Percentiles rank a stretch among this genome's conserved stretches.
phyloP scores from a whole-genome alignment of 2,329 filamentous ascomycete species.

The Pseudogymnoascus sp. region DNA sequence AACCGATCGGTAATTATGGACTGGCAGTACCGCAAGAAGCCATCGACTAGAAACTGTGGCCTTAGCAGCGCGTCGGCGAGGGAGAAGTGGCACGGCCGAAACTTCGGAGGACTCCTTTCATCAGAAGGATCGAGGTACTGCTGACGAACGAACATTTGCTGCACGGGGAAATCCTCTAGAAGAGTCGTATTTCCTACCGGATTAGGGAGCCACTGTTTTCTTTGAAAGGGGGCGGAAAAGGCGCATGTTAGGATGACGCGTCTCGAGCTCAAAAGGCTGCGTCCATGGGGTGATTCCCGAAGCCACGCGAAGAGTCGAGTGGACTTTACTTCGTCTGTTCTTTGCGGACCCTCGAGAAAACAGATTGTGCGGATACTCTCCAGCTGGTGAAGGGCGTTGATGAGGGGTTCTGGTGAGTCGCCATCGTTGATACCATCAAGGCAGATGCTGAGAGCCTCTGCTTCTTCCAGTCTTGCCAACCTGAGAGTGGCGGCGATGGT shows the following conservation, averaged over 20 bases:
- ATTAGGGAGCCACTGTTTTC: not conserved
- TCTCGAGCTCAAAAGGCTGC: not conserved
- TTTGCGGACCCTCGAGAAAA: not conserved
- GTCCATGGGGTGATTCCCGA: not conserved
- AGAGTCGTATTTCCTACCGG: not conserved
- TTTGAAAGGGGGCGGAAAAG: not conserved
- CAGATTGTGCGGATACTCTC: not conserved
- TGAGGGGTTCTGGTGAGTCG: not conserved
- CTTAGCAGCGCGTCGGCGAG: not conserved
- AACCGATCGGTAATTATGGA: not conserved
- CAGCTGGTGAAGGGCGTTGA: not conserved
- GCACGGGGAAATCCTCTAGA: not conserved
- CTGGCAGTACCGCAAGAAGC: not conserved
- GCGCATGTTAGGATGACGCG: not conserved
- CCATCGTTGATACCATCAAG: not conserved
- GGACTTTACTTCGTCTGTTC: not conserved
- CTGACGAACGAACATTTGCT: not conserved
- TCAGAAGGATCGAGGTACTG: not conserved
- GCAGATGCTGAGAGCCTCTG: not conserved
- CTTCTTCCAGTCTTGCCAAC: not conserved
- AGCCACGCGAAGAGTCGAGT: not conserved
- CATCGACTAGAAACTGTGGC: not conserved
- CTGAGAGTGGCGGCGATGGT: not conserved
- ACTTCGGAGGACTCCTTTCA: not conserved
- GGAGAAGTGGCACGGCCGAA: not conserved